Evolutionary conservation across 495 filamentous ascomycete species (phyloP), one percentile per base, ranked within the genome.

Genomic region (Annulohypoxylon maeteangense): DNA sequence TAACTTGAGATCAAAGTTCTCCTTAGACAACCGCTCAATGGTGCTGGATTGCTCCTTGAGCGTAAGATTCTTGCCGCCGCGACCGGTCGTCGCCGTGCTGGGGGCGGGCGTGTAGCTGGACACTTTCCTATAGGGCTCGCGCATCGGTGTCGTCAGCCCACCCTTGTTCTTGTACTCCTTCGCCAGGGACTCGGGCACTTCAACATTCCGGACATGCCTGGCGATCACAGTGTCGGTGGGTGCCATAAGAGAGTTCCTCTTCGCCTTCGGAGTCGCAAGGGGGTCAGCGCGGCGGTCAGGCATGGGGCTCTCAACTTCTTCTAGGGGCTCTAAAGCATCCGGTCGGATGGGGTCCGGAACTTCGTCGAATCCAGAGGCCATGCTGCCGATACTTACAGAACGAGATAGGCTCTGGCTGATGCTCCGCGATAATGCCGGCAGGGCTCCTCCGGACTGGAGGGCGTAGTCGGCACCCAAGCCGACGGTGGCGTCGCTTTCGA

Each of bases 1-100:
- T 78, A 99, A 90, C 79, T 99, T 99, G 40, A 99, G 84, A 75
- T 97, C 95, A 76, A 98, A 99, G 70, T 98, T 98, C 75, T 94
- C 92, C 80, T 99, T 99, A 65, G 92, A 93, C 5, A 98, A 86
- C 27, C 94, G 89, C 77, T 98, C 95, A 67, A 99, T 98, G 22
- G 93, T 97, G 76, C 91, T 95, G 70, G 93, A 97, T 78, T 99
- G 95, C 78, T 98, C 95, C 79, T 98, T 98, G 12, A 99, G 82
- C 0, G 96, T 98, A 82, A 98, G 85, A 68, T 89, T 95, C 73
- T 90, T 93, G 42, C 91, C 92, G 58, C 87, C 87, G 36, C 89
- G 85, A 36, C 87, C 85, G 16, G 81, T 84, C n/a, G 81, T 83
- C 10, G 89, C 85, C 6, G 89, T 83, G 6, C 71, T 66, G 4